Conservation (phyloP, 2,329 filamentous ascomycete genomes). For the Beauveria scarabaeidicola region DNA sequence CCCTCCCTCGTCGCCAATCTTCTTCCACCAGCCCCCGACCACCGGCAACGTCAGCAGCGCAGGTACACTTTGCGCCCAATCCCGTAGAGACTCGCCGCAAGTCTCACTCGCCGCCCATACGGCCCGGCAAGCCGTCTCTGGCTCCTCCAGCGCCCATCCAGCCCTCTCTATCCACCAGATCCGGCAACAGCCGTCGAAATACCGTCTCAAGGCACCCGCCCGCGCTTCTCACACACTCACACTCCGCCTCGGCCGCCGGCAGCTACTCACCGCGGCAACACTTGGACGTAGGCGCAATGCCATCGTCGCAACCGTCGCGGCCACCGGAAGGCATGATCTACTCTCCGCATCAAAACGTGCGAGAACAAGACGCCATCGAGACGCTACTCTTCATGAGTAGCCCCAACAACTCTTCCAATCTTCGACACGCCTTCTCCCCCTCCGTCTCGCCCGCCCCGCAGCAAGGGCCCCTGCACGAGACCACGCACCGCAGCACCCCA, state of each 20-base stretch:
- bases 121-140: slow-evolving; percentile 30
- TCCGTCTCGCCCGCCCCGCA: slow-evolving; percentile 28
- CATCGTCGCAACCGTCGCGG: slow-evolving; percentile 27
- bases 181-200: slow-evolving; percentile 37
- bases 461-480: slow-evolving; percentile 12
- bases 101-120: slow-evolving; percentile 30
- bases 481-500: slow-evolving; percentile 22
- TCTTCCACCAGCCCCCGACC: slow-evolving; percentile 45
- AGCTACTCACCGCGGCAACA: slow-evolving; percentile 27
- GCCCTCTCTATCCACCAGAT: slow-evolving; percentile 37
- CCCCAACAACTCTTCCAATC: slow-evolving; percentile 59
- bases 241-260: slow-evolving; percentile 36
- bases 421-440: slow-evolving; percentile 47
- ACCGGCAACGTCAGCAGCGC: slow-evolving; percentile 25
- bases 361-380: slow-evolving; percentile 76
- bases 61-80: slow-evolving; percentile 20
- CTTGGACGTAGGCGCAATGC: slow-evolving; percentile 29
- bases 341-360: slow-evolving; percentile 55
- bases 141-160: slow-evolving; percentile 49
- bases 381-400: slow-evolving; percentile 76
- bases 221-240: slow-evolving; percentile 39
- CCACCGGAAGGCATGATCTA: slow-evolving; percentile 49
- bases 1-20: slow-evolving; percentile 42
- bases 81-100: slow-evolving; percentile 17
- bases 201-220: slow-evolving; percentile 42